Conservation (phyloP, 1,139 yeast genomes). For the Sugiyamaella grinbergsii region DNA sequence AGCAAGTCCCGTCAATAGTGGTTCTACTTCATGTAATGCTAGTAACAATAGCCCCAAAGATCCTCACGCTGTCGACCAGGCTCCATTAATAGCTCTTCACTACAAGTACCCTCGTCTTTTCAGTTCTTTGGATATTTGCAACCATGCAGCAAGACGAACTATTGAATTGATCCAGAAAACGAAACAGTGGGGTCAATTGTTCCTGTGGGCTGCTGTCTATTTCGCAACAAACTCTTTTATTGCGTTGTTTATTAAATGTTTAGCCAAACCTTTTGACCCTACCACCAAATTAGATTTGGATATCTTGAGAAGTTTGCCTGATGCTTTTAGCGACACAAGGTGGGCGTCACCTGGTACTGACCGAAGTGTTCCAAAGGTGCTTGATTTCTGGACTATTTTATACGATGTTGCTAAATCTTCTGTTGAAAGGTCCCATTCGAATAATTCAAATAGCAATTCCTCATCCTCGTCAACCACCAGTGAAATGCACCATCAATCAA, state of each 20-base stretch:
- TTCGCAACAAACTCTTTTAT: slow-evolving; percentile 34
- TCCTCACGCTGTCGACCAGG: slow-evolving; percentile 14
- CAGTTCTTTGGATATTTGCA: slow-evolving; percentile 31
- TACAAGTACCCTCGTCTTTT: slow-evolving; percentile 29
- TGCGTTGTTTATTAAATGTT: slow-evolving; percentile 35
- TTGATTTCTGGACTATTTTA: slow-evolving; percentile 29
- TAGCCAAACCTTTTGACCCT: slow-evolving; percentile 33
- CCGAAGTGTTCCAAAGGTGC: slow-evolving; percentile 2
- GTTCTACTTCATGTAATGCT: neutral
- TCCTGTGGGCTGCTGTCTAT: slow-evolving; percentile 28
- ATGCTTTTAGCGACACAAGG: slow-evolving; percentile 16
- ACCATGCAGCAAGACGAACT: slow-evolving; percentile 32
- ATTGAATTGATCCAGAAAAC: slow-evolving; percentile 26
- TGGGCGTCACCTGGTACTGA: slow-evolving; percentile 6
- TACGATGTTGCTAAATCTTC: slow-evolving; percentile 23
- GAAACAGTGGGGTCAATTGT: slow-evolving; percentile 25
- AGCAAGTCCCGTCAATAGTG: neutral
- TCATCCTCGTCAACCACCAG: slow-evolving; percentile 15
- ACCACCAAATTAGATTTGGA: slow-evolving; percentile 33
- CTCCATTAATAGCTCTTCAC: slow-evolving; percentile 18
- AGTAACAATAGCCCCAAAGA: neutral
- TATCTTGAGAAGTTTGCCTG: slow-evolving; percentile 27
- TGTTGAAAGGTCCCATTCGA: slow-evolving; percentile 24
- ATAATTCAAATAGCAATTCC: neutral
- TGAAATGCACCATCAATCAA: slow-evolving; percentile 2